Percentiles rank a stretch among this genome's conserved stretches.
Evolutionary conservation across 2,329 filamentous ascomycete species (phyloP).

Genomic region (Davidsoniella eucalypti): DNA sequence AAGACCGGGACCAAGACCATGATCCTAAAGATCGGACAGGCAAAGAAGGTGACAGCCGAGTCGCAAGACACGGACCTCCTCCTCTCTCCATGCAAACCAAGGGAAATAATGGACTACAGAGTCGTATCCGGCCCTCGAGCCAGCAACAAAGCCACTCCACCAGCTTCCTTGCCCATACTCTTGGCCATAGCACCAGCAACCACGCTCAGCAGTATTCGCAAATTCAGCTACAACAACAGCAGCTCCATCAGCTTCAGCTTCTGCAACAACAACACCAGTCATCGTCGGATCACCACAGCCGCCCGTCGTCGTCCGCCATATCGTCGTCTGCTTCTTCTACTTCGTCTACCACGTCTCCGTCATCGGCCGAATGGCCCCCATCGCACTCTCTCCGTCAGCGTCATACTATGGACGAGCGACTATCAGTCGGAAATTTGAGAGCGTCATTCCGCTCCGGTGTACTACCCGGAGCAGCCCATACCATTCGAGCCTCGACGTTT

Average conservation of each 20-base stretch:
- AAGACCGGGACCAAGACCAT: background rate
- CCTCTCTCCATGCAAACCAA: conserved; percentile 10
- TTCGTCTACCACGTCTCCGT: conserved; percentile 4
- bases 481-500: background rate
- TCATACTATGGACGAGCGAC: conserved; percentile 12
- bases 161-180: background rate
- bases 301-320: conserved; percentile 2
- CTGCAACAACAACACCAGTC: background rate
- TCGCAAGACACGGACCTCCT: conserved; percentile 10
- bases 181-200: background rate
- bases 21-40: background rate
- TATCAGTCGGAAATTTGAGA: conserved; percentile 9
- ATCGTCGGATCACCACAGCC: conserved; percentile 1
- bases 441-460: conserved; percentile 8
- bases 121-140: conserved; percentile 9
- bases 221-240: conserved; percentile 1
- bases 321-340: conserved; percentile 7
- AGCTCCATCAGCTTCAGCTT: conserved; percentile 2
- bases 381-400: background rate
- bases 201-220: background rate
- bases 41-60: background rate
- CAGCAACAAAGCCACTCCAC: conserved; percentile 2
- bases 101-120: conserved; percentile 1
- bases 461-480: background rate
- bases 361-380: conserved; percentile 10